Evolutionary conservation across 225 moss, liverwort and hornwort genomes (phyloP).

Genomic region (Physcomitrium patens): DNA sequence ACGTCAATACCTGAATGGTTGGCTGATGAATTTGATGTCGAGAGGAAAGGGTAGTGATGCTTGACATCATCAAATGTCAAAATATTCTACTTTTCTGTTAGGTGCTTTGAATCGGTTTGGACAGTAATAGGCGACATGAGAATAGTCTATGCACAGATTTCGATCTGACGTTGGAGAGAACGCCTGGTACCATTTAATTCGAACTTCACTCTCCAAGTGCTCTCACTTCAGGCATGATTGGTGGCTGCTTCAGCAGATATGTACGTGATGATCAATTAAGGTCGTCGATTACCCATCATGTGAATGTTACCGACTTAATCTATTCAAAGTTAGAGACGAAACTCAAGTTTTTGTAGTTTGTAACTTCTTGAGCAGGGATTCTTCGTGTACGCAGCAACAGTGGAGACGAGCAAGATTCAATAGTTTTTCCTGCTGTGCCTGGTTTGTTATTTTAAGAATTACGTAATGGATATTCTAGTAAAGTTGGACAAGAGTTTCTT

Average conservation of each 20-base stretch:
- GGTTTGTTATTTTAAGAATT: constrained; percentile 30
- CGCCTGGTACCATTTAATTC: constrained; percentile 29
- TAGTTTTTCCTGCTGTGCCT: constrained; percentile 11
- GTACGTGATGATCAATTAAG: constrained; percentile 3
- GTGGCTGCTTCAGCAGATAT: constrained; percentile 29
- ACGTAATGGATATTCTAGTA: constrained; percentile 20
- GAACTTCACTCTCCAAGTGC: constrained; percentile 27
- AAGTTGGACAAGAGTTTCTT: constrained; percentile 5
- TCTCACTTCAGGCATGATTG: constrained; percentile 23
- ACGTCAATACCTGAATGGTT: constrained; percentile 38
- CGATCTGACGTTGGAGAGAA: constrained; percentile 39
- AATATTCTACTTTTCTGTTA: constrained; percentile 32
- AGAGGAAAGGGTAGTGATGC: constrained; percentile 27
- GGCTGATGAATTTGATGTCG: constrained; percentile 35
- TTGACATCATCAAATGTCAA: constrained; percentile 31
- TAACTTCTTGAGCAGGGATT: constrained; percentile 27
- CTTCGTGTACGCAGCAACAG: constrained; percentile 19
- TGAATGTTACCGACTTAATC: constrained; percentile 2
- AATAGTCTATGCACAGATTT: constrained; percentile 31
- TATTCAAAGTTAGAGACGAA: constrained; percentile 10
- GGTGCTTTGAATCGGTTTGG: constrained; percentile 39
- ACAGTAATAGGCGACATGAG: constrained; percentile 28
- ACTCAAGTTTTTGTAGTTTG: constrained; percentile 31
- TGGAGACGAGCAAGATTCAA: constrained; percentile 30
- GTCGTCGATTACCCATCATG: neutral